phyloP scores from a whole-genome alignment of 495 filamentous ascomycete genomes.

The Elasticomyces elasticus region DNA sequence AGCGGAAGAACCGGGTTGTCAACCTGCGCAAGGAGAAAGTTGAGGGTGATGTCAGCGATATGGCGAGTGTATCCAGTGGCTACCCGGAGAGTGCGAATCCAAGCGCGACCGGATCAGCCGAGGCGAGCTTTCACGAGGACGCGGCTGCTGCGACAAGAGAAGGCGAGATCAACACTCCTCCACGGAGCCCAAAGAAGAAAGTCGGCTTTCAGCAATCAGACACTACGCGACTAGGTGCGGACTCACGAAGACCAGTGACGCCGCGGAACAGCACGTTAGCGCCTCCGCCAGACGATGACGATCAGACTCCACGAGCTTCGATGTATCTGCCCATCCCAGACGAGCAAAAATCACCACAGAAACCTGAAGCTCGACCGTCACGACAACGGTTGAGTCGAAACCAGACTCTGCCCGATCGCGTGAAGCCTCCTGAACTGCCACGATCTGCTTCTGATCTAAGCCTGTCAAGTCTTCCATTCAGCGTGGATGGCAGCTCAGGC shows the following conservation, averaged over 20 bases:
- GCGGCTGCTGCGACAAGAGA: slow-evolving; percentile 38
- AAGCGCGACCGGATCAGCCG: slow-evolving; percentile 40
- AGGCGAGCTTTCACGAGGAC: slow-evolving; percentile 33
- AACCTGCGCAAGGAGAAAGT: slow-evolving; percentile 61
- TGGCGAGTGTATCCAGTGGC: slow-evolving; percentile 21
- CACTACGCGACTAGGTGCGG: slow-evolving; percentile 10
- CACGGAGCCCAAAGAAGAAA: slow-evolving; percentile 32
- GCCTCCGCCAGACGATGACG: not conserved
- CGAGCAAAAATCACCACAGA: not conserved
- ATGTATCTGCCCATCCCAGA: slow-evolving; percentile 16
- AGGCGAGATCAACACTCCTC: slow-evolving; percentile 44
- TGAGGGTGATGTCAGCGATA: slow-evolving; percentile 21
- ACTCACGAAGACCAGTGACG: slow-evolving; percentile 20
- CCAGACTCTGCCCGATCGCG: slow-evolving; percentile 5
- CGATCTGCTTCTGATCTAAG: slow-evolving; percentile 18
- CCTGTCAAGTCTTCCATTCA: not conserved
- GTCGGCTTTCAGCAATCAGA: slow-evolving; percentile 24
- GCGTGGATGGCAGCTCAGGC: slow-evolving; percentile 18
- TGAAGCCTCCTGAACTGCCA: not conserved
- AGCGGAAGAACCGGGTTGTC: slow-evolving; percentile 88
- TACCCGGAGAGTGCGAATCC: slow-evolving; percentile 32
- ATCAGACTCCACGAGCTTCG: slow-evolving; percentile 16
- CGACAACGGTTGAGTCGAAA: slow-evolving; percentile 7
- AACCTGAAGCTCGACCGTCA: not conserved
- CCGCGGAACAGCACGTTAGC: slow-evolving; percentile 11